These are phyloP conservation scores for Trichosporon ovoides DNA, from an alignment of 1,284 basidiomycete species.

Conservation along the genomic window DNA sequence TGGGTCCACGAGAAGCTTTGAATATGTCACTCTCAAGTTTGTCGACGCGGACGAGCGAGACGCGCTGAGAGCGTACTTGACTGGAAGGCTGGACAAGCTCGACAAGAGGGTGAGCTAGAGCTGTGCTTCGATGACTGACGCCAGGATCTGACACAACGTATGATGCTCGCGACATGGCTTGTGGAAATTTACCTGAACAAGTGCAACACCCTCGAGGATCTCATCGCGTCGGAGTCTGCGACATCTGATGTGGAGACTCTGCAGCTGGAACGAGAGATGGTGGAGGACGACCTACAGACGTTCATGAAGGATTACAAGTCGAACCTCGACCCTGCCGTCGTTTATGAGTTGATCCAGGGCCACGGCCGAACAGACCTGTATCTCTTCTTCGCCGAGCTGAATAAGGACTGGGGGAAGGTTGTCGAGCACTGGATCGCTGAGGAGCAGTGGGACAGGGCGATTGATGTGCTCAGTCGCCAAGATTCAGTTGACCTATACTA, in stretches of 20 bases:
- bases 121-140: conserved; percentile 8
- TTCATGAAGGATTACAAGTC: conserved; percentile 92
- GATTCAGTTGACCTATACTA: conserved; percentile 87
- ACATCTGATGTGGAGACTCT: conserved; percentile 83
- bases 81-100: conserved; percentile 76
- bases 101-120: conserved; percentile 61
- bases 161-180: conserved; percentile 98
- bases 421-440: conserved; percentile 90
- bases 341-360: conserved; percentile 86
- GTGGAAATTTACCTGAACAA: conserved; percentile 96
- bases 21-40: conserved; percentile 87
- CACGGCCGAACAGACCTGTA: conserved; percentile 92
- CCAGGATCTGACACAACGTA: conserved; percentile 84
- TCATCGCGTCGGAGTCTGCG: conserved; percentile 62
- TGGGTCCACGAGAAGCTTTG: conserved; percentile 79
- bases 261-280: conserved; percentile 68
- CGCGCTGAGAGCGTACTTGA: conserved; percentile 82
- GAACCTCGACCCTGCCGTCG: conserved; percentile 72
- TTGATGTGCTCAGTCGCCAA: conserved; percentile 80
- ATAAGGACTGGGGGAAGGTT: conserved; percentile 78
- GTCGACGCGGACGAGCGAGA: conserved; percentile 88
- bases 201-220: conserved; percentile 91
- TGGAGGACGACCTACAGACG: conserved; percentile 86
- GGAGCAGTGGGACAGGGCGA: conserved; percentile 85
- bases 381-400: conserved; percentile 76